Percentiles rank a stretch among this genome's conserved stretches.
Conservation (phyloP, 2,329 filamentous ascomycete species). For the Fusarium pininemorale region DNA sequence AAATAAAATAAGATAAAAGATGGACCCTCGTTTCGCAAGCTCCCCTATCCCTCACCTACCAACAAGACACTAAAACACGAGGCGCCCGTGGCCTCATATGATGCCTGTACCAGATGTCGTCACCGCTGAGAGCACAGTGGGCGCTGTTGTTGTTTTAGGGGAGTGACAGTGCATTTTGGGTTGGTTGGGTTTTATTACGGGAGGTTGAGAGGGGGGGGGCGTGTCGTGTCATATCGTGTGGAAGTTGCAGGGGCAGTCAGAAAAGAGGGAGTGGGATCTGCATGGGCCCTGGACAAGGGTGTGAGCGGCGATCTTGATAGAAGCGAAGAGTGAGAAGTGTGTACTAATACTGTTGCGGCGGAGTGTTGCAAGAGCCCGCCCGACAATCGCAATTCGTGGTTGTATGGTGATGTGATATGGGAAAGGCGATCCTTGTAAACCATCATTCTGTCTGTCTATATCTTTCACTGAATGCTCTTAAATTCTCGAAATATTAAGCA, state of each 20-base stretch:
- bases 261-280: conserved; percentile 20
- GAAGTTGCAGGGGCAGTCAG: conserved; percentile 3
- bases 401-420: conserved; percentile 19
- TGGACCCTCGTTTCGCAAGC: conserved; percentile 16
- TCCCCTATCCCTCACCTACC: not conserved
- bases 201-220: conserved; percentile 19
- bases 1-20: conserved; percentile 16
- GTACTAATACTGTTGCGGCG: conserved; percentile 10
- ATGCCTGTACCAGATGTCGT: conserved; percentile 26
- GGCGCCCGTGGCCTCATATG: conserved; percentile 10
- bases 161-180: not conserved
- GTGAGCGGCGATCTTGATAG: conserved; percentile 31
- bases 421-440: conserved; percentile 15
- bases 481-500: not conserved
- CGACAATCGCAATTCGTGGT: conserved; percentile 25
- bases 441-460: not conserved
- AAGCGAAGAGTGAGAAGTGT: not conserved
- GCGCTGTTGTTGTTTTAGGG: conserved; percentile 19
- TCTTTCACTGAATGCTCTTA: not conserved
- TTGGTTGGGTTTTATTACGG: conserved; percentile 6
- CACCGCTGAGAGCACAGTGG: conserved; percentile 19
- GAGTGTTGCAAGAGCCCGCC: conserved; percentile 22
- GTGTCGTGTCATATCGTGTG: conserved; percentile 31
- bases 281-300: conserved; percentile 22
- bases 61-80: conserved; percentile 31